Conservation (phyloP, 441 rosid species). For the Francoa sonchifolia region DNA sequence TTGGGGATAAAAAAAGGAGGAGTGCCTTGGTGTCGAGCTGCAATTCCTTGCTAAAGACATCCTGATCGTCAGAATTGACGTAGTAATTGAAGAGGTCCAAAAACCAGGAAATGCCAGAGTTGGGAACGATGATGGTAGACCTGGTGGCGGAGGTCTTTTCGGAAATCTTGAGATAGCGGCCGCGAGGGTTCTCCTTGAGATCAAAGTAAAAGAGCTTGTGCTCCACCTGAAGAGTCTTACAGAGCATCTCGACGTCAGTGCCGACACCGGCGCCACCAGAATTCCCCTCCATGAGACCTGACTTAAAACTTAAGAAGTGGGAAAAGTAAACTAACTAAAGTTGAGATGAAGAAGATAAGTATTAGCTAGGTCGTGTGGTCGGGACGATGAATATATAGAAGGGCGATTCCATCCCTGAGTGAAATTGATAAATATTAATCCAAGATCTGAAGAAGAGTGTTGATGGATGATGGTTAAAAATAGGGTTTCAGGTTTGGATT, state of each 20-base stretch:
- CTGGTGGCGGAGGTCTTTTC: slow-evolving; percentile 94
- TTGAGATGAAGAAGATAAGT: no score
- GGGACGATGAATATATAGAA: no score
- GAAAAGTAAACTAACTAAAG: no score
- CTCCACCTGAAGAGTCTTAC: slow-evolving; percentile 90
- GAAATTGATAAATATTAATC: no score
- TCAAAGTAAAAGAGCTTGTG: slow-evolving; percentile 95
- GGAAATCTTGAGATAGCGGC: slow-evolving; percentile 80
- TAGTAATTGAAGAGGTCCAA: slow-evolving; percentile 91
- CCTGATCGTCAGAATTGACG: slow-evolving; percentile 71
- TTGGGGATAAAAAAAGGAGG: background rate
- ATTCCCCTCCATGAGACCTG: no score
- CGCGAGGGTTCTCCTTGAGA: slow-evolving; percentile 95
- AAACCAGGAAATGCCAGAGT: slow-evolving; percentile 92
- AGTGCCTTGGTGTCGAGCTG: slow-evolving; percentile 83
- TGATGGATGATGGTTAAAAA: background rate
- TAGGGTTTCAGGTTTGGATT: background rate
- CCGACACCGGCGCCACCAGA: slow-evolving; percentile 36
- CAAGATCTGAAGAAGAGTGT: background rate
- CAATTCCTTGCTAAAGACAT: slow-evolving; percentile 80
- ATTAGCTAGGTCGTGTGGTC: no score
- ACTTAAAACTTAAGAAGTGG: no score
- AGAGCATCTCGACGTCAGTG: slow-evolving; percentile 77
- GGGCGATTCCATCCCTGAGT: no score
- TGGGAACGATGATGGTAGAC: slow-evolving; percentile 94